Conservation (phyloP, 2,329 filamentous ascomycete species). For the Ilyonectria sp. region DNA sequence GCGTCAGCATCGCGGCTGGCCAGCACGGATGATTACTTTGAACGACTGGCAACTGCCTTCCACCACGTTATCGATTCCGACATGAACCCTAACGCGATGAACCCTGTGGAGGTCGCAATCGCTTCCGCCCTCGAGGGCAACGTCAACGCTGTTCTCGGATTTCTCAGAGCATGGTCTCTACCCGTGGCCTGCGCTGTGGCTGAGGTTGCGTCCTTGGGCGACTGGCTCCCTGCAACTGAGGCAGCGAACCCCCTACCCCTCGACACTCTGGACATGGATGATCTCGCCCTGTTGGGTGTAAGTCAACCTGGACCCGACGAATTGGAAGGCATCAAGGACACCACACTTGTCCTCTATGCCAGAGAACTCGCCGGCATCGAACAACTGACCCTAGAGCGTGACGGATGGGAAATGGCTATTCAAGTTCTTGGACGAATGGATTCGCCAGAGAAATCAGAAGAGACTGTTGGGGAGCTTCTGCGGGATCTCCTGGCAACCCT, state of each 20-base stretch:
- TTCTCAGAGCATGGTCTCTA: constrained; percentile 86
- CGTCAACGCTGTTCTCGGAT: constrained; percentile 79
- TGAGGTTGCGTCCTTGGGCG: constrained; percentile 86
- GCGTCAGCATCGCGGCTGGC: constrained; percentile 59
- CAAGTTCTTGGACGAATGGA: constrained; percentile 87
- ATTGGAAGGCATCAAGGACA: constrained; percentile 80
- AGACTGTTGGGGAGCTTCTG: constrained; percentile 82
- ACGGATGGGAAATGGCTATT: constrained; percentile 93
- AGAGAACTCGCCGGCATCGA: constrained; percentile 73
- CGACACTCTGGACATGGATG: constrained; percentile 83
- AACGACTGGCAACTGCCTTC: constrained; percentile 80
- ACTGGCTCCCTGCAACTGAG: constrained; percentile 77
- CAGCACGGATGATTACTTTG: constrained; percentile 78
- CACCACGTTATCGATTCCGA: constrained; percentile 77
- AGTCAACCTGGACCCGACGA: constrained; percentile 71
- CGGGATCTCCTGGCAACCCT: constrained; percentile 73
- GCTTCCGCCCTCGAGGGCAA: constrained; percentile 89
- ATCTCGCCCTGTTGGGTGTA: constrained; percentile 86
- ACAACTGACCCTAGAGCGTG: constrained; percentile 64
- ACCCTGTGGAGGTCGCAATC: constrained; percentile 84
- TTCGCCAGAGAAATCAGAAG: constrained; percentile 78
- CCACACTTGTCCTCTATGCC: constrained; percentile 84
- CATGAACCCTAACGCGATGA: constrained; percentile 83
- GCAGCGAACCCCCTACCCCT: constrained; percentile 65
- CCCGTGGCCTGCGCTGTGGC: constrained; percentile 83